Evolutionary conservation across 352 stramenopile genomes (phyloP).

Genomic region (Globisporangium splendens): DNA sequence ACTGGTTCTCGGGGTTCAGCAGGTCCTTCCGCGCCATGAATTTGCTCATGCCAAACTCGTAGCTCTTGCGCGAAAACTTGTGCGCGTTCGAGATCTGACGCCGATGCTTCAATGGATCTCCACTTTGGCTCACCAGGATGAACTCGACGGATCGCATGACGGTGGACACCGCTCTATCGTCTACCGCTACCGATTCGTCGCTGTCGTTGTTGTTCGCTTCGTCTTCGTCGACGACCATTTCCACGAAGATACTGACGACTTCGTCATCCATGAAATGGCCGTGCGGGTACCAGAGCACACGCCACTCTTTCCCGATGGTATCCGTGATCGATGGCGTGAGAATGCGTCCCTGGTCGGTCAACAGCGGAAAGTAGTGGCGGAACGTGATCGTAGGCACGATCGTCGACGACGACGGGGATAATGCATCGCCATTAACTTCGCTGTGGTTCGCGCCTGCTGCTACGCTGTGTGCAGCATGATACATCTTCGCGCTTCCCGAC

Average conservation of each 20-base stretch:
- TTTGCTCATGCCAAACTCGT: conserved; percentile 53
- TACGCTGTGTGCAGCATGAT: conserved; percentile 3
- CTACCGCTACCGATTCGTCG: background rate
- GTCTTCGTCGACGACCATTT: conserved; percentile 32
- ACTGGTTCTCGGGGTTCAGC: conserved; percentile 38
- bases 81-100: conserved; percentile 43
- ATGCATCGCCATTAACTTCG: background rate
- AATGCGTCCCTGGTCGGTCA: conserved; percentile 31
- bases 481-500: conserved; percentile 18
- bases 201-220: conserved; percentile 1
- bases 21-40: conserved; percentile 46
- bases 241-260: conserved; percentile 57
- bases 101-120: conserved; percentile 17
- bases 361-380: conserved; percentile 33
- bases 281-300: conserved; percentile 61
- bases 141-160: conserved; percentile 27
- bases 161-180: background rate
- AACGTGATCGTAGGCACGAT: conserved; percentile 28
- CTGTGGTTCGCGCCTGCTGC: background rate
- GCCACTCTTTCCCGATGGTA: conserved; percentile 39
- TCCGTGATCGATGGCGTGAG: conserved; percentile 33
- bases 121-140: conserved; percentile 32
- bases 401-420: background rate
- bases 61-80: conserved; percentile 40
- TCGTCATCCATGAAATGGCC: conserved; percentile 36